Evolutionary conservation across 1,284 basidiomycete species (phyloP).

Genomic region (Trichosporon faecale): DNA sequence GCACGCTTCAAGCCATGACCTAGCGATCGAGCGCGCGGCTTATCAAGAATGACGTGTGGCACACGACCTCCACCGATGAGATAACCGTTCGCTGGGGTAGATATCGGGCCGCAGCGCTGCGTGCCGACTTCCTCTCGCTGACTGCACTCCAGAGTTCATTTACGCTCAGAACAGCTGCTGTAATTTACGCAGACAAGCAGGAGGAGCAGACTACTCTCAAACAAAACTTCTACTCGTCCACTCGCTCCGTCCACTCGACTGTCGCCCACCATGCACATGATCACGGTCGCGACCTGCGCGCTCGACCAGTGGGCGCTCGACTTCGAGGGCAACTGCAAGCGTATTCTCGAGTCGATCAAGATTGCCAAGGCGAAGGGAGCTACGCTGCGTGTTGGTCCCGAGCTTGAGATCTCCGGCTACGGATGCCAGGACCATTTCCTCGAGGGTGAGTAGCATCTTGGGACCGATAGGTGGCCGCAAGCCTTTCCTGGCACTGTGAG

Average conservation of each 20-base stretch:
- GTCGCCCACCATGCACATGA: conserved; percentile 51
- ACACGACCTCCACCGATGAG: conserved; percentile 5
- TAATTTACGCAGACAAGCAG: neutral
- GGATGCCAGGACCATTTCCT: conserved; percentile 86
- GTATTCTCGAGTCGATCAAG: conserved; percentile 83
- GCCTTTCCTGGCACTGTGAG: no score
- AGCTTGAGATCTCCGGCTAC: conserved; percentile 96
- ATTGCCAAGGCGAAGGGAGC: conserved; percentile 87
- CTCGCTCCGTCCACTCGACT: neutral
- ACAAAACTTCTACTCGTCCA: neutral
- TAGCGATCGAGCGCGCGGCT: neutral
- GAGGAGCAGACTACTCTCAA: neutral
- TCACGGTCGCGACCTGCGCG: conserved; percentile 76
- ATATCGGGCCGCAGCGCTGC: conserved; percentile 2
- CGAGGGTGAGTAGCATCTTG: conserved; percentile 41
- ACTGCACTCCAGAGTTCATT: neutral
- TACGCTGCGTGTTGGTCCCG: conserved; percentile 91
- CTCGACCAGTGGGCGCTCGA: conserved; percentile 96
- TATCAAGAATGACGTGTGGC: conserved; percentile 17
- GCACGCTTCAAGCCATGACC: neutral
- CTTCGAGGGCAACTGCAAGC: conserved; percentile 87
- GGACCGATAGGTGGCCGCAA: no score
- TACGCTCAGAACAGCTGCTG: neutral
- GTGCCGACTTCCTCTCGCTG: neutral
- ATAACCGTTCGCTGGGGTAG: neutral